Percentiles rank a stretch among this genome's conserved stretches.
These are phyloP conservation scores for Pontederia crassipes DNA, from an alignment of 176 grass and related monocot species.

Conservation along the genomic window DNA sequence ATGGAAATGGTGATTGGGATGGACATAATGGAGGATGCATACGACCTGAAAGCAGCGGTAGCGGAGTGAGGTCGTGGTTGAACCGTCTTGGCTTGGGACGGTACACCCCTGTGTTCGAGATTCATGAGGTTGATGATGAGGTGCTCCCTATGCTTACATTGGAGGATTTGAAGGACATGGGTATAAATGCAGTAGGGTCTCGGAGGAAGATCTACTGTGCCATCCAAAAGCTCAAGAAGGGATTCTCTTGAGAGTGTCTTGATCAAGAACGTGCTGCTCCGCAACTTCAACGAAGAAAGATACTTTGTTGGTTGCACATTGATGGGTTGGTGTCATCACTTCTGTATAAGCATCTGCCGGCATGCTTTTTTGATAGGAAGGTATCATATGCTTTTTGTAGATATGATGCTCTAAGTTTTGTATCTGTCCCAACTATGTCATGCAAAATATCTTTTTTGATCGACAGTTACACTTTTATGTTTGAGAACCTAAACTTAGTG, in stretches of 20 bases:
- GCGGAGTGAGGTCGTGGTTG: slow-evolving; percentile 33
- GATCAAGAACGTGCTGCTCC: neutral
- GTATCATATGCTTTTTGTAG: no score
- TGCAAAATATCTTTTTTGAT: no score
- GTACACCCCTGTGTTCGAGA: slow-evolving; percentile 38
- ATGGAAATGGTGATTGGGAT: slow-evolving; percentile 14
- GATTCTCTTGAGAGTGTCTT: neutral
- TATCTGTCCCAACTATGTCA: no score
- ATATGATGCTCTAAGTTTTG: no score
- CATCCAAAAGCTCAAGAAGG: slow-evolving; percentile 40
- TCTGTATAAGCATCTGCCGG: no score
- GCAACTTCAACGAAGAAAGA: no score
- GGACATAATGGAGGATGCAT: slow-evolving; percentile 3
- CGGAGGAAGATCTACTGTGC: slow-evolving; percentile 54
- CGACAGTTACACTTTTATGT: no score
- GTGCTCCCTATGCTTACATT: slow-evolving; percentile 53
- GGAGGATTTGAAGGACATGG: slow-evolving; percentile 66
- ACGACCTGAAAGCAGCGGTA: neutral
- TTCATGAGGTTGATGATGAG: slow-evolving; percentile 49
- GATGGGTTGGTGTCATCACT: no score
- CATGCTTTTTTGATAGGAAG: no score
- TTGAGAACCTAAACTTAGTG: no score
- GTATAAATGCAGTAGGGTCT: slow-evolving; percentile 47
- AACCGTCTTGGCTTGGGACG: slow-evolving; percentile 38
- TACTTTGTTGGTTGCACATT: no score